Evolutionary conservation across 139 green algal species (phyloP), one percentile per base, ranked within the genome.

Genomic region (Chlamydomonas sphaeroides): DNA sequence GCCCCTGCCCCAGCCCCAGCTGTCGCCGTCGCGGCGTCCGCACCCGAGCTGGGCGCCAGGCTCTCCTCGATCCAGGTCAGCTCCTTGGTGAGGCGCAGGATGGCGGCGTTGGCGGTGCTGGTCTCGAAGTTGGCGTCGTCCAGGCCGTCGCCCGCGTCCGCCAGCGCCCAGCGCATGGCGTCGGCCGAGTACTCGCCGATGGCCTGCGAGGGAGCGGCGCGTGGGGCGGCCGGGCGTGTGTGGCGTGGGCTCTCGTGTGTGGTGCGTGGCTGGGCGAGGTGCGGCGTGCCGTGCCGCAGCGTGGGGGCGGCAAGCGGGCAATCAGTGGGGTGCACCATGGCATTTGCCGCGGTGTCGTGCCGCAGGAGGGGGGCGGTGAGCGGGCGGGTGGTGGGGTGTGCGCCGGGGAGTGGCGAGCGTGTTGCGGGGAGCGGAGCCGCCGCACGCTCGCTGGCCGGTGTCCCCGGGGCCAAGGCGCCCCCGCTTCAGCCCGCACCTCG

Each of bases 61-160:
- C 89, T 85, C 87, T 98, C 94, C 88, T 98, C 95, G 30, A 96
- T 94, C 96, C 96, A 99, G 11, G 90, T 75, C 38, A 99, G 85
- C 89, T 99, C 97, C 85, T 94, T 93, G 25, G 94, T 95, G 7
- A 99, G 87, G 21, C 95, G 90, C 76, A 99, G 90, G 84, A 99
- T 98, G 61, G 95, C 95, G 3, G 93, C 94, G 84, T 99, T 98
- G 71, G 97, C 97, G 25, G 93, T 97, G 63, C 75, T 93, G 33
- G 92, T 97, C 77, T 98, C 96, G 84, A 99, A 99, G 91, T 99
- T 99, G 85, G 97, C 97, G 80, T 99, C 97, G 36, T 99, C 97
- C 89, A 99, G 90, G 56, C 88, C 90, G 84, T 99, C 97, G 11
- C 97, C 96, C n/a, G 97, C 94, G 85, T 99, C 96, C 1, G 97